Evolutionary conservation across 768 basidiomycete species (phyloP), one percentile per base, ranked within the genome.

Genomic region (Phaffia tasmanica): DNA sequence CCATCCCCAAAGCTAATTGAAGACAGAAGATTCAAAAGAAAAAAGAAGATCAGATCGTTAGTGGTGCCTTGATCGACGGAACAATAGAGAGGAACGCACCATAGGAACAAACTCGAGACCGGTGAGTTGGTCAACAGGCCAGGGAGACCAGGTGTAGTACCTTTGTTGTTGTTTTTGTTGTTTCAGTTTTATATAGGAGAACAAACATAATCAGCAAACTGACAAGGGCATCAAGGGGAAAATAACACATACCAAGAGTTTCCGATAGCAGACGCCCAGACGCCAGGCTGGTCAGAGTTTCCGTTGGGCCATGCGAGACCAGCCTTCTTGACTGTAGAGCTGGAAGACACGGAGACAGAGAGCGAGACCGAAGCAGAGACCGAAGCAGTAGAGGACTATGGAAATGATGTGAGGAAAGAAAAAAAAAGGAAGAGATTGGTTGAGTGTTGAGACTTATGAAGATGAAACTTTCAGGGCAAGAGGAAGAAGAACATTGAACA

Each of bases 101-200:
- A 68, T 68, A 23, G 67, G 67, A 49, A 68, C 67, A 48, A 68
- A 68, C 62, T 68, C 67, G 23, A 57, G 29, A 27, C 19, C 32
- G 30, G 27, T 25, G 35, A 68, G 47, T 4, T 55, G 15, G 42
- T 63, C 61, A 42, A 68, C 67, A 51, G 62, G 53, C 62, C 62
- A 68, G 32, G 67, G 62, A 56, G 67, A 68, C 67, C 67, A 68
- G 32, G 62, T 63, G 67, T 68, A 67, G 60, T 67, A 67, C 62
- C 62, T 63, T 21, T 7, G 46, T n/a, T n/a, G n/a, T n/a, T n/a
- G n/a, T n/a, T n/a, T n/a, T n/a, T n/a, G n/a, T n/a, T n/a, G n/a
- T n/a, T n/a, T n/a, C n/a, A n/a, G n/a, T n/a, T 51, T 51, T 23
- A 23, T 16, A 16, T 16, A 51, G 16, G 23, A 51, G 50, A 51